Evolutionary conservation across 495 filamentous ascomycete genomes (phyloP), one percentile per base, ranked within the genome.

Genomic region (Trichodelitschia bisporula): DNA sequence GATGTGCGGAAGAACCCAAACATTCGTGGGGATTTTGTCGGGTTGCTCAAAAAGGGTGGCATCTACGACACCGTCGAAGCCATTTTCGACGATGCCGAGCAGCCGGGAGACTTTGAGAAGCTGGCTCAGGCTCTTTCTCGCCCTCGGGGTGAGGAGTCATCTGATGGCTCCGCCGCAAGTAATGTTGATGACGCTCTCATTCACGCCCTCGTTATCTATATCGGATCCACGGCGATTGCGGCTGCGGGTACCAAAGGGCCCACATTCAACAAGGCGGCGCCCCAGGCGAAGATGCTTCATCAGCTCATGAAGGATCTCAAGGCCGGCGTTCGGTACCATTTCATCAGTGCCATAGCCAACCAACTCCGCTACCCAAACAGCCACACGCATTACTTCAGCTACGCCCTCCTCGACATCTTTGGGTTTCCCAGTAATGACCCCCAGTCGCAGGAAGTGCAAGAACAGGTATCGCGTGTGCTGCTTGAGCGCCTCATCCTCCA

Each of bases 301-400:
- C 70, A 65, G 37, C 58, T 97, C 15, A 69, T 72, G 9, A 69
- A 72, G 34, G 69, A 71, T 28, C 53, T 86, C 26, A 55, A 57
- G 5, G 72, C 80, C 2, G 78, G 89, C 43, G 65, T 68, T 9
- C 73, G 82, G 23, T 91, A 91, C 53, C 76, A 77, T 47, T 56
- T 99, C 31, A 44, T 93, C 27, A 66, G 60, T 44, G 75, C 74
- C 28, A 84, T 95, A 50, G 64, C 76, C 26, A 86, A 92, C 51
- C 79, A 93, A 50, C 69, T 99, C 17, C 73, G 89, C 28, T 86
- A 76, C 41, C 74, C 80, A 2, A 90, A 80, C 44, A 72, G 69
- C 40, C 66, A 83, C 42, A 95, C 86, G 12, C 73, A 89, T 43
- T 95, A 83, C 55, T 99, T 92, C 54, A 78, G 69, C 47, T 76